Base-by-base conservation (phyloP, 2,329 filamentous ascomycete genomes). In the Colletotrichum limetticola region DNA sequence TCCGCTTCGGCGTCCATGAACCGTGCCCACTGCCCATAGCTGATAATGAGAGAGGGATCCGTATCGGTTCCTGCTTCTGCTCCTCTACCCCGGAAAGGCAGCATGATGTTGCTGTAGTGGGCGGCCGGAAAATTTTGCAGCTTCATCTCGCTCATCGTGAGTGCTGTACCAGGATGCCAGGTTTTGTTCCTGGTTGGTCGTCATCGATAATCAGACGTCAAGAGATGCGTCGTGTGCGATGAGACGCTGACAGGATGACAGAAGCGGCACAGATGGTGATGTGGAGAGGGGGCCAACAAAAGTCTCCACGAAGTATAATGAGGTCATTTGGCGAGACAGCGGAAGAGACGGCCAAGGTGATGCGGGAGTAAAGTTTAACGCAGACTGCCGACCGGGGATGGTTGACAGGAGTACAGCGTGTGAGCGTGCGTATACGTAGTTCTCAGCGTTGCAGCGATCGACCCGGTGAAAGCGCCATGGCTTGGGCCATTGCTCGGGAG, bases 231-330 rank as follows among this genome's bases (percentile, higher is more conserved):
- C 49, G 60, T 28, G 24, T 70, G 26, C 22, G 35, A 70, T 66
- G 55, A 35, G 26, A 66, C 53, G 66, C 28, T 37, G 46, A 42
- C 28, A 6, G 49, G 2, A 26, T 63, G 69, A 63, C 53, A 53
- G 64, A 42, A 49, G n/a, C 16, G 35, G 26, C 55, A 52, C 5
- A 52, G 32, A 24, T 14, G 37, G 22, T 26, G 37, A 53, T 19
- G 59, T 70, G 55, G 60, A 52, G 66, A 28, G 22, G 26, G 35
- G 37, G 30, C 35, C 22, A 35, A 35, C 32, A 46, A 65, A 22
- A 22, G 53, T 19, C 46, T 56, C 42, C 56, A 69, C 61, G 66
- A 72, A 70, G 49, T 24, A 66, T 72, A 72, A 72, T 72, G 70
- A 72, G 70, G 66, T 72, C 66, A 66, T 66, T 72, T 66, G 37